Base-by-base conservation (phyloP, 768 basidiomycete genomes). In the Hortiboletus campestris region DNA sequence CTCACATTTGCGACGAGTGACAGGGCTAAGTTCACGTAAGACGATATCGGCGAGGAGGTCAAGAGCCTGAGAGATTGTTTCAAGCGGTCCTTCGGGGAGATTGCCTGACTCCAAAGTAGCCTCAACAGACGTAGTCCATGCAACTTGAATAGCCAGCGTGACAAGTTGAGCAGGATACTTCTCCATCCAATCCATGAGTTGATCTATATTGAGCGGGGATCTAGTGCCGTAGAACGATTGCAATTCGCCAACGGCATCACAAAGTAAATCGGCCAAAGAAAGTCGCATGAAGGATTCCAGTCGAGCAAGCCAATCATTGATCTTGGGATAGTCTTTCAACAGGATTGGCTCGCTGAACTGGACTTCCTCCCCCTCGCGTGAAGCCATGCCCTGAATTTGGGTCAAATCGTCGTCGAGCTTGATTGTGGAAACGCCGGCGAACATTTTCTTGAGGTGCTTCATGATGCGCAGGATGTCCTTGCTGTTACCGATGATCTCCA, bases 371-470 rank as follows among this genome's bases (percentile, higher is more conserved):
- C 96, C 97, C 69, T 99, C 97, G 55, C 93, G 80, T 1, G 97
- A 98, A 13, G 91, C 84, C 87, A 98, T 96, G 49, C 91, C 94
- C 59, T 87, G 86, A 53, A 98, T 95, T 66, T 88, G 83, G 6
- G 91, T 88, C 58, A 90, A 69, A 45, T 94, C 93, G 17, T 94
- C 91, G 67, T 97, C 92, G 28, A 98, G 80, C 63, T 77, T 80
- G 62, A 98, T 80, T 0, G 94, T 94, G 2, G 94, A 88, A 38
- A 99, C 88, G 28, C 97, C 97, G 20, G 97, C 97, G 73, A 99
- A 99, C 97, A 99, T 99, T 81, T 99, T 99, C 79, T 98, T 98
- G 56, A 99, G 80, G 75, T 98, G 97, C 65, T 99, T 99, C 92
- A 97, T 94, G 73, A 98, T 91, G 38, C 97, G 89, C 42, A 94